These are phyloP conservation scores for Nothophytophthora sp. DNA, from an alignment of 352 stramenopile species.

Conservation along the genomic window DNA sequence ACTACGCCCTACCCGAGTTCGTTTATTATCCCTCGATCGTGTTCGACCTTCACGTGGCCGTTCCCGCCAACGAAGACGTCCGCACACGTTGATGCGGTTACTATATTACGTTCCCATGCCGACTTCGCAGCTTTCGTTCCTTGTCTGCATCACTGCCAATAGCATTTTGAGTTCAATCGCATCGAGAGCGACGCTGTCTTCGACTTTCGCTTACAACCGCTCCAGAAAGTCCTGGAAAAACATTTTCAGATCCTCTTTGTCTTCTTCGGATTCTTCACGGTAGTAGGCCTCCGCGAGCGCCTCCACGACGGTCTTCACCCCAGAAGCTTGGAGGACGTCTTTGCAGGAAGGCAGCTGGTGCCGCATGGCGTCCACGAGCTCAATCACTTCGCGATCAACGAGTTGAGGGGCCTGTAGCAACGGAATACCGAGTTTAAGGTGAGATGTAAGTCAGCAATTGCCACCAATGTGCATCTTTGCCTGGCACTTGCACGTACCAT, in stretches of 20 bases:
- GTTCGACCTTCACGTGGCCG: too few relatives aligned
- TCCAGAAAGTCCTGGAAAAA: constrained; percentile 45
- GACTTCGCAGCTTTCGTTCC: too few relatives aligned
- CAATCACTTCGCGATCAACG: constrained; percentile 42
- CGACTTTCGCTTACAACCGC: constrained; percentile 15
- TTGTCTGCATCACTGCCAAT: too few relatives aligned
- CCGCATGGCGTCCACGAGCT: constrained; percentile 61
- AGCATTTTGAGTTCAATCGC: too few relatives aligned
- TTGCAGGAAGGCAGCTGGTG: constrained; percentile 63
- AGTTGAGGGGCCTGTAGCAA: constrained; percentile 36
- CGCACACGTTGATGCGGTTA: constrained; percentile 7
- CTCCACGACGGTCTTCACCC: constrained; percentile 43
- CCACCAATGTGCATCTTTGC: not conserved
- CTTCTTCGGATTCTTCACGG: constrained; percentile 46
- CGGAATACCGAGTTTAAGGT: constrained; percentile 1
- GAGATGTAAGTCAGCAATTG: not conserved
- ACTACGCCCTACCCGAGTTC: too few relatives aligned
- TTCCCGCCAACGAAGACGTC: too few relatives aligned
- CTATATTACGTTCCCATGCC: constrained; percentile 18
- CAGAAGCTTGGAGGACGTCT: constrained; percentile 33
- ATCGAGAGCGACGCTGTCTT: too few relatives aligned
- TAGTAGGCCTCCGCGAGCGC: constrained; percentile 21
- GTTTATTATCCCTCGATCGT: too few relatives aligned
- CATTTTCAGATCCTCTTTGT: constrained; percentile 51
- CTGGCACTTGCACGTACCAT: constrained; percentile 31